A percentile compares a stretch with the other conserved stretches of the same genome.
These are phyloP conservation scores for Globisporangium emineosum DNA, from an alignment of 352 stramenopile species.

Conservation along the genomic window DNA sequence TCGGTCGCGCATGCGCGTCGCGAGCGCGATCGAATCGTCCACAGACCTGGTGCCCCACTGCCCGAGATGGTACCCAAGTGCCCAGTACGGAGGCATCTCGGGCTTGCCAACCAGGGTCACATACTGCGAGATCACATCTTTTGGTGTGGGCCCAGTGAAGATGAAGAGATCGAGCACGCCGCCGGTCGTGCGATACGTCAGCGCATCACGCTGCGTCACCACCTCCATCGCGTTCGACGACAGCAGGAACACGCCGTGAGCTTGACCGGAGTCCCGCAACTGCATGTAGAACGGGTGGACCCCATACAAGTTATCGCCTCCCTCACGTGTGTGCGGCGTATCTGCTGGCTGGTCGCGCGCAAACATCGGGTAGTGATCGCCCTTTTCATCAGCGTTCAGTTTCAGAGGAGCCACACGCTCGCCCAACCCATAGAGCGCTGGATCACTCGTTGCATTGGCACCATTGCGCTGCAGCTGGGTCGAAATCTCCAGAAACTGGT, in stretches of 20 bases:
- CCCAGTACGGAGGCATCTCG: constrained; percentile 81
- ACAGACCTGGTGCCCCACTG: constrained; percentile 35
- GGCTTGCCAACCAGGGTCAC: constrained; percentile 69
- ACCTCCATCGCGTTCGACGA: constrained; percentile 89
- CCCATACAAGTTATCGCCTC: constrained; percentile 75
- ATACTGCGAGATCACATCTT: constrained; percentile 71
- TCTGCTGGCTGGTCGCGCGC: constrained; percentile 27
- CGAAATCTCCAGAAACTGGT: constrained; percentile 87
- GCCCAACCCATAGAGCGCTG: constrained; percentile 70
- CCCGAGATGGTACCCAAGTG: constrained; percentile 81
- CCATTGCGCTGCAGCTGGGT: constrained; percentile 40
- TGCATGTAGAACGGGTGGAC: constrained; percentile 83
- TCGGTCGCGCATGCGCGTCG: constrained; percentile 29
- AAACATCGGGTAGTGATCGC: constrained; percentile 75
- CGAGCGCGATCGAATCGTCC: constrained; percentile 30
- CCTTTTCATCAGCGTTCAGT: constrained; percentile 37
- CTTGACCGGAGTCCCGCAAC: constrained; percentile 31
- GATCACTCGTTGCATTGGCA: constrained; percentile 17
- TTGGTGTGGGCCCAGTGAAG: constrained; percentile 56
- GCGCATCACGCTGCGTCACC: constrained; percentile 44
- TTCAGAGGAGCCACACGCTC: constrained; percentile 50
- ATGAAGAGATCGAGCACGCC: constrained; percentile 83
- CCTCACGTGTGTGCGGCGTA: constrained; percentile 24
- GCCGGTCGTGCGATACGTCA: constrained; percentile 79
- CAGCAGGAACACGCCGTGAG: constrained; percentile 76